A percentile compares a stretch with the other conserved stretches of the same genome.
phyloP scores from a whole-genome alignment of 2,329 filamentous ascomycete genomes.

The Colletotrichum sp. region DNA sequence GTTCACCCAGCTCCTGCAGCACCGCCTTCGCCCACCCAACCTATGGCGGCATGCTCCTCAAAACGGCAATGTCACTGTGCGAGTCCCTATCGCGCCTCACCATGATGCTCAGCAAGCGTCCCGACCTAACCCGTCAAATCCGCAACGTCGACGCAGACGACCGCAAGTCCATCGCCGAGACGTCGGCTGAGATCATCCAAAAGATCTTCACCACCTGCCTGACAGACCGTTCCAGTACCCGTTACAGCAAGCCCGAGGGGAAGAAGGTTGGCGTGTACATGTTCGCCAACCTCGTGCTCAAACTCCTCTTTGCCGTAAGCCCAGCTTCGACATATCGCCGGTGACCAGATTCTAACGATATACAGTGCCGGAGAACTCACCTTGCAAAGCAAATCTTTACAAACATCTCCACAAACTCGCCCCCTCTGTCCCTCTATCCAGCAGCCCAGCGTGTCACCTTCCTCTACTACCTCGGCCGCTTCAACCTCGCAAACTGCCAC shows the following conservation, averaged over 20 bases:
- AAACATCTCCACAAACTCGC: slow-evolving; percentile 84
- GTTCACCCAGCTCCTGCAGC: slow-evolving; percentile 70
- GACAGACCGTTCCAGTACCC: slow-evolving; percentile 75
- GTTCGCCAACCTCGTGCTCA: slow-evolving; percentile 89
- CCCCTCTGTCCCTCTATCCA: slow-evolving; percentile 81
- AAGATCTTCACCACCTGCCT: slow-evolving; percentile 91
- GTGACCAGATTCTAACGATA: not conserved
- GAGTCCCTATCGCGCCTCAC: slow-evolving; percentile 82
- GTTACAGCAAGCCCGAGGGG: slow-evolving; percentile 74
- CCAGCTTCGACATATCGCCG: not conserved
- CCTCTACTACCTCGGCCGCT: slow-evolving; percentile 92
- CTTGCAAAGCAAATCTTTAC: slow-evolving; percentile 88
- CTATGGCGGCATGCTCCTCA: slow-evolving; percentile 81
- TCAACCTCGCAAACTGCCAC: slow-evolving; percentile 84
- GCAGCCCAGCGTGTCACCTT: slow-evolving; percentile 89
- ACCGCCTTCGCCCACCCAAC: slow-evolving; percentile 81
- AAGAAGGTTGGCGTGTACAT: slow-evolving; percentile 90
- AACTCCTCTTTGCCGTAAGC: slow-evolving; percentile 80
- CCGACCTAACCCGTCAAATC: slow-evolving; percentile 76
- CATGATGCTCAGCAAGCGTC: slow-evolving; percentile 81
- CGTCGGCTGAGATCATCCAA: slow-evolving; percentile 86
- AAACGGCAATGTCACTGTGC: slow-evolving; percentile 82
- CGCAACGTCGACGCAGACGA: slow-evolving; percentile 67
- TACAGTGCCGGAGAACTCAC: slow-evolving; percentile 79
- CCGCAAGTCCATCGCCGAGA: slow-evolving; percentile 81